Evolutionary conservation across 2,329 filamentous ascomycete genomes (phyloP).

Genomic region (Tolypocladium album): DNA sequence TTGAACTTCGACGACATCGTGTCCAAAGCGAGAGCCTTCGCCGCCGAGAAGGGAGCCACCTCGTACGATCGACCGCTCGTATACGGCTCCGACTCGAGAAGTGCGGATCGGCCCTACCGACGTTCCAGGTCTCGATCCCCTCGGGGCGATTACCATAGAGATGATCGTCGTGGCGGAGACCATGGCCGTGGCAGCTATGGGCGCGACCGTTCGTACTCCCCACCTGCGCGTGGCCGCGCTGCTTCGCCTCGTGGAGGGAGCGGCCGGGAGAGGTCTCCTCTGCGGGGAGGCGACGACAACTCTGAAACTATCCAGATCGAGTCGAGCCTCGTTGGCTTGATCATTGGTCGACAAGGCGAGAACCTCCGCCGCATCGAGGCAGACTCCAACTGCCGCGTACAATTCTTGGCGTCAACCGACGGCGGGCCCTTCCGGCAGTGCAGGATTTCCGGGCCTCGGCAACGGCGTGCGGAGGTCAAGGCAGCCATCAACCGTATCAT

Average conservation of each 20-base stretch:
- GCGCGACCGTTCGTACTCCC: conserved; percentile 65
- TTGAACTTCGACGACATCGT: conserved; percentile 78
- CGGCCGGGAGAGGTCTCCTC: conserved; percentile 49
- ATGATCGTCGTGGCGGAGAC: conserved; percentile 65
- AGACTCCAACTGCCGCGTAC: conserved; percentile 73
- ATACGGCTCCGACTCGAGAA: conserved; percentile 27
- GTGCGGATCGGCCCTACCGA: conserved; percentile 41
- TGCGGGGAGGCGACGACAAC: conserved; percentile 50
- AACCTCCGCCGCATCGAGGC: conserved; percentile 77
- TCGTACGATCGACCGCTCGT: conserved; percentile 47
- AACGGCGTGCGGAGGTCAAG: conserved; percentile 67
- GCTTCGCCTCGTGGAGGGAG: conserved; percentile 50
- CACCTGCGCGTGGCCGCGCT: conserved; percentile 39
- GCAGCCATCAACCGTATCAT: conserved; percentile 79
- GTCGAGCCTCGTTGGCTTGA: conserved; percentile 75
- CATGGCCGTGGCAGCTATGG: conserved; percentile 30
- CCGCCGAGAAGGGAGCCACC: conserved; percentile 64
- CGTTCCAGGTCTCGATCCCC: conserved; percentile 66
- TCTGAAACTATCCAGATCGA: conserved; percentile 79
- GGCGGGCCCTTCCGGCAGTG: conserved; percentile 69
- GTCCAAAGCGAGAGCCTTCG: conserved; percentile 73
- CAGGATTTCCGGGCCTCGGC: conserved; percentile 67
- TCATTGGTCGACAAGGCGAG: conserved; percentile 84
- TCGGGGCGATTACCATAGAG: conserved; percentile 64
- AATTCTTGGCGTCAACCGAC: conserved; percentile 73